These are phyloP conservation scores for Blumeria hordei DNA, from an alignment of 2,329 filamentous ascomycete genomes.

Conservation along the genomic window DNA sequence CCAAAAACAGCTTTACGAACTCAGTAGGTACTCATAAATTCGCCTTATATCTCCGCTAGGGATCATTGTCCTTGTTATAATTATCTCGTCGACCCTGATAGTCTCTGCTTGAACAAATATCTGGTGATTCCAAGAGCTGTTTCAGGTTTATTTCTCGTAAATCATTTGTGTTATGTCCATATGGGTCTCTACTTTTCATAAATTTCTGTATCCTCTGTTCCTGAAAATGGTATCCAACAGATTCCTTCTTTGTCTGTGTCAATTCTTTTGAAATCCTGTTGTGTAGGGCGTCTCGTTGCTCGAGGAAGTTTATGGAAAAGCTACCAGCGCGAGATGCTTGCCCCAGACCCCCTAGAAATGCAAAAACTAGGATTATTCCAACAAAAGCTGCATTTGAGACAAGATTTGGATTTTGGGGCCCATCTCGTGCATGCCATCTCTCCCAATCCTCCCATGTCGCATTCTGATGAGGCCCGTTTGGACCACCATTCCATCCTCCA, in stretches of 20 bases:
- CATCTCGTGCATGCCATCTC: constrained; percentile 37
- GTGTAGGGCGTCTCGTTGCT: constrained; percentile 39
- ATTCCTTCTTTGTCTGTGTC: constrained; percentile 26
- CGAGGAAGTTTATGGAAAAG: constrained; percentile 35
- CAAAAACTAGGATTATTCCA: constrained; percentile 42
- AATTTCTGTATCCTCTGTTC: constrained; percentile 57
- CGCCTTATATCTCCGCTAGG: not conserved
- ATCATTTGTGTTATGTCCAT: constrained; percentile 7
- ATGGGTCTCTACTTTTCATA: constrained; percentile 40
- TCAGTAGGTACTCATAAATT: not conserved
- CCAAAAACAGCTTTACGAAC: too few species aligned
- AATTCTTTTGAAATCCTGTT: constrained; percentile 40
- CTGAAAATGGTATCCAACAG: constrained; percentile 25
- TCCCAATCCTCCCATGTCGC: constrained; percentile 99
- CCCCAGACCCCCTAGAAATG: constrained; percentile 43
- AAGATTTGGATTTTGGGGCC: constrained; percentile 30
- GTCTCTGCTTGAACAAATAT: constrained; percentile 21
- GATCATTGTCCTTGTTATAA: constrained; percentile 5
- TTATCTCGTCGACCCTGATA: constrained; percentile 10
- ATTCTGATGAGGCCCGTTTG: constrained; percentile 33
- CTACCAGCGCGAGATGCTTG: constrained; percentile 47
- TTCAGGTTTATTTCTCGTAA: constrained; percentile 20
- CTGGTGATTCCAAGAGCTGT: constrained; percentile 20
- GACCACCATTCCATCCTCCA: constrained; percentile 7
- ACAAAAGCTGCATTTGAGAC: constrained; percentile 64